Conservation (phyloP, 306 rosid species). For the Lathyrus oleraceus region DNA sequence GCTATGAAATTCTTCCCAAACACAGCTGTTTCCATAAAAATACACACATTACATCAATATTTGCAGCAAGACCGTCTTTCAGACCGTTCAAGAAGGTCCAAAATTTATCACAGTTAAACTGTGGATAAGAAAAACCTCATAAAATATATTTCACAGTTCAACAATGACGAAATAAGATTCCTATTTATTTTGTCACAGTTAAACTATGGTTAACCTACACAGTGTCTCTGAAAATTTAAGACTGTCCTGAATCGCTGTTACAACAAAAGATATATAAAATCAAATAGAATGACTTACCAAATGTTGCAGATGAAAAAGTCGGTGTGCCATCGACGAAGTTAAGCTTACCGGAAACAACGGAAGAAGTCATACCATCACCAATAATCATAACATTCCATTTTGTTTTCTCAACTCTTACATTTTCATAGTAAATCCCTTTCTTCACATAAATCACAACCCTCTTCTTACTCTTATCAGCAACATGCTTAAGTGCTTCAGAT, state of each 20-base stretch:
- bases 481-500: conserved; percentile 58
- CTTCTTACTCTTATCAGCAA: conserved; percentile 49
- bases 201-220: too few relatives aligned
- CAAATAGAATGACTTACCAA: conserved; percentile 48
- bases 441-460: conserved; percentile 67
- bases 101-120: too few relatives aligned
- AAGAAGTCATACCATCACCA: conserved; percentile 72
- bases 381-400: conserved; percentile 73
- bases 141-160: too few relatives aligned
- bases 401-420: conserved; percentile 57
- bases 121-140: too few relatives aligned
- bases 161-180: too few relatives aligned
- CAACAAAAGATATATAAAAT: too few relatives aligned
- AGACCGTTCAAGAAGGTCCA: too few relatives aligned
- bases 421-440: conserved; percentile 66
- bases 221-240: too few relatives aligned
- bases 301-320: conserved; percentile 67
- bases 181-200: too few relatives aligned
- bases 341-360: conserved; percentile 51
- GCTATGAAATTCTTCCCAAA: conserved; percentile 67
- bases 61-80: background rate
- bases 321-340: conserved; percentile 72
- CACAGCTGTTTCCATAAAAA: conserved; percentile 47
- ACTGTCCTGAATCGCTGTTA: too few relatives aligned
- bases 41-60: too few relatives aligned